phyloP scores from a whole-genome alignment of 306 rosid species.

The Boehmeria nivea region DNA sequence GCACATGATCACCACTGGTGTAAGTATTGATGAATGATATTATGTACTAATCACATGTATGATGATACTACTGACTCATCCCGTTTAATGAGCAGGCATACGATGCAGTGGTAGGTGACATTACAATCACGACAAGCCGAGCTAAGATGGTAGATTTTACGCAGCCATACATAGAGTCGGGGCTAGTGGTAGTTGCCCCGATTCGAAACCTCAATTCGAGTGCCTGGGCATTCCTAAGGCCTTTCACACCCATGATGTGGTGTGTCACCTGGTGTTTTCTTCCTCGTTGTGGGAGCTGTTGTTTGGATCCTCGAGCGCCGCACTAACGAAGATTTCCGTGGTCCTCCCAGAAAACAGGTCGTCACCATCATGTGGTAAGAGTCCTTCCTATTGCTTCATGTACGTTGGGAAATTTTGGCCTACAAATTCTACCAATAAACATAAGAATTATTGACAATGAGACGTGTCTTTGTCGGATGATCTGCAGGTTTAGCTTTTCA shows the following conservation, averaged over 20 bases:
- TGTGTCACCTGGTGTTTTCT: conserved; percentile 47
- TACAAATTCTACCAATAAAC: not conserved
- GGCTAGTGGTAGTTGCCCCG: conserved; percentile 74
- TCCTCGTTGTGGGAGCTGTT: conserved; percentile 59
- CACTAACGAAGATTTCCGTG: conserved; percentile 64
- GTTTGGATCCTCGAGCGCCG: conserved; percentile 79
- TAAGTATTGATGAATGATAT: conserved; percentile 7
- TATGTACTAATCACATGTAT: too few species aligned
- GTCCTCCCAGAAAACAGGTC: conserved; percentile 57
- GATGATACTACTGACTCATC: too few species aligned
- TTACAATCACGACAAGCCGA: conserved; percentile 24
- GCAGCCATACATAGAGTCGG: conserved; percentile 38
- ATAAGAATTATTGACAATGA: too few species aligned
- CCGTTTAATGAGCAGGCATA: not conserved
- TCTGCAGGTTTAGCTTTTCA: conserved; percentile 75
- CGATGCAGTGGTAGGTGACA: conserved; percentile 20
- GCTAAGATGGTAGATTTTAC: conserved; percentile 28
- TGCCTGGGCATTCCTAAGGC: conserved; percentile 27
- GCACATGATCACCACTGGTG: conserved; percentile 20
- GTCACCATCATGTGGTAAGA: conserved; percentile 26
- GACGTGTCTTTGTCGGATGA: conserved; percentile 1
- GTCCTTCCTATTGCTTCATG: too few species aligned
- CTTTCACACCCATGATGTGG: conserved; percentile 65
- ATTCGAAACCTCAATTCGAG: conserved; percentile 17
- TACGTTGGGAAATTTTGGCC: too few species aligned